phyloP scores from a whole-genome alignment of 345 rosid genomes.

The Rubroshorea leprosula region DNA sequence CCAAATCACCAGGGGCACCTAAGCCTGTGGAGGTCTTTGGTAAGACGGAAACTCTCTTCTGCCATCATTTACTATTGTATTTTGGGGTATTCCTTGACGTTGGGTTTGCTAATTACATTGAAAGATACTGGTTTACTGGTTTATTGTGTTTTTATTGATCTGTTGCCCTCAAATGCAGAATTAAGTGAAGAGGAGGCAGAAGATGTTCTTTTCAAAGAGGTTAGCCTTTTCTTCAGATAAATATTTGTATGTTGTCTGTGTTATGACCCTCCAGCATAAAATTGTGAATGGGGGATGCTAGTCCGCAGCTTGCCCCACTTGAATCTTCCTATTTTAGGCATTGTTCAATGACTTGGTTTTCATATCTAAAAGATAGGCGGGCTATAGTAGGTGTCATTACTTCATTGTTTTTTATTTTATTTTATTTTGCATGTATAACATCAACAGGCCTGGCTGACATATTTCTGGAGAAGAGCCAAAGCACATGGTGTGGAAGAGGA shows the following conservation, averaged over 20 bases:
- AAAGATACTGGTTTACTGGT: not conserved
- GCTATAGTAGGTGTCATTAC: too few relatives aligned
- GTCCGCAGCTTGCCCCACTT: too few relatives aligned
- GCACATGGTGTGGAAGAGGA: slow-evolving; percentile 68
- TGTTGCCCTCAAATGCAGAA: slow-evolving; percentile 42
- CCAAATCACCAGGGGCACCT: slow-evolving; percentile 52
- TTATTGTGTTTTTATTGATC: not conserved
- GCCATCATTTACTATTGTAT: slow-evolving; percentile 1
- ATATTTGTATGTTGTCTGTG: not conserved
- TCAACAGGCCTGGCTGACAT: slow-evolving; percentile 73
- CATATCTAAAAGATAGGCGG: not conserved
- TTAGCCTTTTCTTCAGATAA: slow-evolving; percentile 20
- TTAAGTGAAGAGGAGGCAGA: slow-evolving; percentile 68
- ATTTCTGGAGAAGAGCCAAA: slow-evolving; percentile 81
- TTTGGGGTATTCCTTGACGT: not conserved
- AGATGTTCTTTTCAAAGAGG: slow-evolving; percentile 90
- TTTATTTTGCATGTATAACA: not conserved
- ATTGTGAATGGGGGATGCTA: too few relatives aligned
- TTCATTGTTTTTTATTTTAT: too few relatives aligned
- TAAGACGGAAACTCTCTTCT: slow-evolving; percentile 33
- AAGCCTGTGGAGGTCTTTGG: slow-evolving; percentile 74
- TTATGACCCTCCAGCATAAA: not conserved
- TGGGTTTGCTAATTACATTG: not conserved
- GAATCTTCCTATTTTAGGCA: too few relatives aligned
- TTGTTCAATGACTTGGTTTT: not conserved